phyloP scores from a whole-genome alignment of 2,329 filamentous ascomycete species.

The Knoxdaviesia capensis region DNA sequence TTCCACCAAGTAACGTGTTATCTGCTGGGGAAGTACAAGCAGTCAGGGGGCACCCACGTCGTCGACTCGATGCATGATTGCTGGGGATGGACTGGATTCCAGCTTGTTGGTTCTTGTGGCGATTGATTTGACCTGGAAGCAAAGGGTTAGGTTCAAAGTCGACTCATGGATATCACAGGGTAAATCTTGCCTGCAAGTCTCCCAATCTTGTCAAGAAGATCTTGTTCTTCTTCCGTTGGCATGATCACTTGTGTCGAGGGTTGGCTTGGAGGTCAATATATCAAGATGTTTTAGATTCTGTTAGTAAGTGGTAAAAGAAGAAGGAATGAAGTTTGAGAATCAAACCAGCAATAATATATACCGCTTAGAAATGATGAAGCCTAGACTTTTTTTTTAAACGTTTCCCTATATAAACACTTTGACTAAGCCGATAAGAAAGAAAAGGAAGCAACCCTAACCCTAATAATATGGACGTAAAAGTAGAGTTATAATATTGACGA shows the following conservation, averaged over 20 bases:
- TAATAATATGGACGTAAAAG: too few species aligned
- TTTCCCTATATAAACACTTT: too few species aligned
- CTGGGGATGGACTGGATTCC: slow-evolving; percentile 8
- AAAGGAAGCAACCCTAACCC: too few species aligned
- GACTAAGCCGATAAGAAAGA: too few species aligned
- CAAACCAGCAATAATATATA: background rate
- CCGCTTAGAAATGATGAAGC: too few species aligned
- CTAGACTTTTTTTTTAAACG: too few species aligned
- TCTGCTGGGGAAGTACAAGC: too few species aligned
- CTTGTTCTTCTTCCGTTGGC: slow-evolving; percentile 26
- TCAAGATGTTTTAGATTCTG: background rate
- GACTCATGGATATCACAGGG: background rate
- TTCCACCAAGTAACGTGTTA: too few species aligned
- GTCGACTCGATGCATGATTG: slow-evolving; percentile 12
- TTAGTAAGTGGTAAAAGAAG: background rate
- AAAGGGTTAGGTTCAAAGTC: slow-evolving; percentile 6
- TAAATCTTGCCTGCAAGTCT: slow-evolving; percentile 23
- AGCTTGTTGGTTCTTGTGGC: slow-evolving; percentile 47
- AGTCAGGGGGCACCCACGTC: slow-evolving; percentile 13
- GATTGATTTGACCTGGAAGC: slow-evolving; percentile 52
- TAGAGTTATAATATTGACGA: too few species aligned
- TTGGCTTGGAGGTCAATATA: background rate
- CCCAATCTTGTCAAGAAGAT: slow-evolving; percentile 32
- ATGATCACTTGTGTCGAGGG: slow-evolving; percentile 10
- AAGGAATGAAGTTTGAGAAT: background rate